Percentiles rank a stretch among this genome's conserved stretches.
These are phyloP conservation scores for Wickerhamiella slavikovae DNA, from an alignment of 805 yeast species.

Conservation along the genomic window DNA sequence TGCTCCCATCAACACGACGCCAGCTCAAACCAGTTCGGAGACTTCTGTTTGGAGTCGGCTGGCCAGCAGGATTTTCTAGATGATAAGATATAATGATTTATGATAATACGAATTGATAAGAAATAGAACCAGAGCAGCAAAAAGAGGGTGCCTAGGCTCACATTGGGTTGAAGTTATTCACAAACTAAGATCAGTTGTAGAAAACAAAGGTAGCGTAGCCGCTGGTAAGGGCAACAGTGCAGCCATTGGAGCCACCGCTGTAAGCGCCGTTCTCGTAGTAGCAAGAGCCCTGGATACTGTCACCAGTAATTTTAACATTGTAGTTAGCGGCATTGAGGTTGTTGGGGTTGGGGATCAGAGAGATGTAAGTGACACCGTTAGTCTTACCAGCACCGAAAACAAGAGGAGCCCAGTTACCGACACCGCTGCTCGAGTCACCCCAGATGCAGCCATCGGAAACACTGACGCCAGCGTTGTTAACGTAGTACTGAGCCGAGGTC, in stretches of 20 bases:
- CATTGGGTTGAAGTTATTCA: too few species aligned
- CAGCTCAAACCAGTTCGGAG: too few species aligned
- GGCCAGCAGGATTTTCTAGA: too few species aligned
- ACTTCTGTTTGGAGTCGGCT: too few species aligned
- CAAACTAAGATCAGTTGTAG: slow-evolving; percentile 26
- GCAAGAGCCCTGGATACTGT: slow-evolving; percentile 53
- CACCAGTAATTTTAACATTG: slow-evolving; percentile 56
- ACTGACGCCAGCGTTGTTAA: slow-evolving; percentile 87
- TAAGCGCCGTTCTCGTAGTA: slow-evolving; percentile 58
- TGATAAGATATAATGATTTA: too few species aligned
- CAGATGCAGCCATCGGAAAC: slow-evolving; percentile 84
- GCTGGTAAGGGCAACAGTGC: slow-evolving; percentile 74
- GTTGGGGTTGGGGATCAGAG: slow-evolving; percentile 92
- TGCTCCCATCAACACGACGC: too few species aligned
- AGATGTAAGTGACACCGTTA: slow-evolving; percentile 54
- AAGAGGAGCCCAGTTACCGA: slow-evolving; percentile 98
- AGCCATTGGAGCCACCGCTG: slow-evolving; percentile 65
- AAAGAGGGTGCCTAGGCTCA: too few species aligned
- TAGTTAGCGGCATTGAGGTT: slow-evolving; percentile 46
- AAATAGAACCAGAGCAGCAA: too few species aligned
- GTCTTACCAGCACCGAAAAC: slow-evolving; percentile 83
- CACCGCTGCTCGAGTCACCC: slow-evolving; percentile 60
- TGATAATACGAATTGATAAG: too few species aligned
- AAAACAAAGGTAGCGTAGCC: slow-evolving; percentile 77
- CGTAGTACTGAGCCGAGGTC: slow-evolving; percentile 93